phyloP scores from a whole-genome alignment of 805 yeast genomes.

The Saturnispora serradocipensis region DNA sequence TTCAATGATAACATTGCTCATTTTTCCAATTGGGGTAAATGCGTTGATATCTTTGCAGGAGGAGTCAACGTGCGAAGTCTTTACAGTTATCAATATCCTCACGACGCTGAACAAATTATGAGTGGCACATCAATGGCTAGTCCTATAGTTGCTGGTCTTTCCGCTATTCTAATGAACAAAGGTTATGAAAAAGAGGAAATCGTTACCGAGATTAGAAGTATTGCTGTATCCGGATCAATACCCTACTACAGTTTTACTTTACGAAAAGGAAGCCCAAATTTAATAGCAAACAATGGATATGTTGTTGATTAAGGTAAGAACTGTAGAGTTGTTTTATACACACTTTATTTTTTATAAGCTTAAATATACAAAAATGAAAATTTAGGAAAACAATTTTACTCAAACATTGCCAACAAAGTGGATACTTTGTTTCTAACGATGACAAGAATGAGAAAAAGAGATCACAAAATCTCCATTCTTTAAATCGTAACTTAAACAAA shows the following conservation, averaged over 20 bases:
- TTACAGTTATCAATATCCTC: slow-evolving; percentile 13
- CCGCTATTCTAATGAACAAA: slow-evolving; percentile 43
- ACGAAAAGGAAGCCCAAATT: slow-evolving; percentile 52
- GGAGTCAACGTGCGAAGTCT: slow-evolving; percentile 64
- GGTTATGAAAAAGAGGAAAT: slow-evolving; percentile 40
- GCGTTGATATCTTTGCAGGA: slow-evolving; percentile 79
- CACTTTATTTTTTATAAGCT: neutral
- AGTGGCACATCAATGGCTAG: slow-evolving; percentile 82
- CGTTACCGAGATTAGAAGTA: slow-evolving; percentile 32
- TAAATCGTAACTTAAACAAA: slow-evolving; percentile 22
- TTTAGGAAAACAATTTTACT: neutral
- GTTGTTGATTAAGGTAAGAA: neutral
- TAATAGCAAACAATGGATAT: slow-evolving; percentile 32
- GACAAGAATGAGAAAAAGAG: slow-evolving; percentile 25
- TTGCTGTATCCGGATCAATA: slow-evolving; percentile 41
- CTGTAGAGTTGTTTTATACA: neutral
- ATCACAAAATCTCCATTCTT: slow-evolving; percentile 21
- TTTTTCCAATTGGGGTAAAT: slow-evolving; percentile 90
- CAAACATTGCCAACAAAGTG: neutral
- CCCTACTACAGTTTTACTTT: slow-evolving; percentile 35
- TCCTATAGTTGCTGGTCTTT: slow-evolving; percentile 63
- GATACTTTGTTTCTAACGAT: slow-evolving; percentile 8
- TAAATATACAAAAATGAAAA: neutral
- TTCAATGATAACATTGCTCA: slow-evolving; percentile 56
- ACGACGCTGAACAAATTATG: slow-evolving; percentile 27